phyloP scores from a whole-genome alignment of 495 filamentous ascomycete genomes.

The Hypomontagnella submonticulosa region DNA sequence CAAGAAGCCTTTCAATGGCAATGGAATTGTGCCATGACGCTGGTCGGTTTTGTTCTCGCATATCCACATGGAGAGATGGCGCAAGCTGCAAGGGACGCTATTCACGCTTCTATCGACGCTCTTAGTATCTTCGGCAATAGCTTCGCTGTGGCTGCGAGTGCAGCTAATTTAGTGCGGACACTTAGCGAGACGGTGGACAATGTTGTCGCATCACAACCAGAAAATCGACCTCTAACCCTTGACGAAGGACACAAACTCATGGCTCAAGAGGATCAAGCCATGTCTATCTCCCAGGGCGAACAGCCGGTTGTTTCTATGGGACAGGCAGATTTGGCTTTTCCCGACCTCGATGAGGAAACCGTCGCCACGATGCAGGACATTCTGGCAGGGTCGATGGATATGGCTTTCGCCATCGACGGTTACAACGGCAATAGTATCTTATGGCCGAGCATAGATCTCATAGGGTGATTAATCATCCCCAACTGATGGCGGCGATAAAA shows the following conservation, averaged over 20 bases:
- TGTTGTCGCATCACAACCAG: constrained; percentile 8
- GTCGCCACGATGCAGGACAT: constrained; percentile 30
- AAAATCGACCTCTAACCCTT: background rate
- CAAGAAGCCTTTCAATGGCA: constrained; percentile 63
- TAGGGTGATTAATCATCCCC: background rate
- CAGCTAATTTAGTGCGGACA: constrained; percentile 51
- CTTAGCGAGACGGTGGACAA: constrained; percentile 34
- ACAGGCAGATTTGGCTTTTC: constrained; percentile 3
- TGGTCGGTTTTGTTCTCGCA: constrained; percentile 60
- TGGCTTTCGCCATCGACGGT: constrained; percentile 29
- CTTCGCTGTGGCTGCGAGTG: constrained; percentile 57
- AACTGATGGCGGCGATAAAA: no score
- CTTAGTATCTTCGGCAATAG: constrained; percentile 59
- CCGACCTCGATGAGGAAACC: constrained; percentile 27
- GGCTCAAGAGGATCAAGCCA: background rate
- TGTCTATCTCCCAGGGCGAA: constrained; percentile 7
- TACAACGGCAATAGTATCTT: constrained; percentile 20
- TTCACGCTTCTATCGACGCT: constrained; percentile 53
- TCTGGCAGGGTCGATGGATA: constrained; percentile 26
- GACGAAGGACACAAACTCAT: constrained; percentile 5
- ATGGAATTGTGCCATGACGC: constrained; percentile 62
- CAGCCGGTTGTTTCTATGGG: background rate
- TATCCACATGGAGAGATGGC: constrained; percentile 49
- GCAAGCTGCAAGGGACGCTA: constrained; percentile 48
- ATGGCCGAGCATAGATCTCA: constrained; percentile 20